Evolutionary conservation across 1,284 basidiomycete genomes (phyloP), one percentile per base, ranked within the genome.

Genomic region (Coniferiporia weirii): DNA sequence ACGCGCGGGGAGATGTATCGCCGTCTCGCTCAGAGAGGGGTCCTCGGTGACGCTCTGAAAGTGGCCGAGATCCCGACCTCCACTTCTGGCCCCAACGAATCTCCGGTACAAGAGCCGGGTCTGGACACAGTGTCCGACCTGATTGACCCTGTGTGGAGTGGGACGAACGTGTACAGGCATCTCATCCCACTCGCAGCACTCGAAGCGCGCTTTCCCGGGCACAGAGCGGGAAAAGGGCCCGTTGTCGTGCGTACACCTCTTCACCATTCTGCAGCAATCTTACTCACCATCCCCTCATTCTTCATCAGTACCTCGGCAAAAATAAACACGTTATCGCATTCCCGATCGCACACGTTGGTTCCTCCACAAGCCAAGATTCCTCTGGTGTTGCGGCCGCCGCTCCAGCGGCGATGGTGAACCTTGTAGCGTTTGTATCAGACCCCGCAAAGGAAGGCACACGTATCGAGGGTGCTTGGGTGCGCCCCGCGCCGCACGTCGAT

Each of bases 381-480:
- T 5, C 22, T n/a, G 10, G n/a, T 2, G 7, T 8, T 27, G 17
- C 43, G 27, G 22, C 43, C 22, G 15, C 44, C 13, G 44, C 32
- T 8, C 1, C 63, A 64, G 54, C 64, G 62, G 32, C 63, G 8
- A 55, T 61, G 48, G 54, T 69, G n/a, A 68, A 69, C 60, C 62
- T 66, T 22, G 64, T 68, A 19, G 67, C 63, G 15, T 67, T 66
- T 57, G 52, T 62, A 5, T 65, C 63, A 9, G 52, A 64, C 35
- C 53, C 65, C 1, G 60, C 52, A 13, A 60, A 49, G 3, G 65
- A 66, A 45, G 65, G 67, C 7, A 64, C 63, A 9, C 46, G 57
- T 0, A 67, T 67, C 47, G 61, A 64, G 3, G 62, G 63, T 9
- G 61, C 64, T 17, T 70, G 68, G 69, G 64, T 67, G 10, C 57